Conservation (phyloP, 257 asterid species). For the Solanum tarapatanum region DNA sequence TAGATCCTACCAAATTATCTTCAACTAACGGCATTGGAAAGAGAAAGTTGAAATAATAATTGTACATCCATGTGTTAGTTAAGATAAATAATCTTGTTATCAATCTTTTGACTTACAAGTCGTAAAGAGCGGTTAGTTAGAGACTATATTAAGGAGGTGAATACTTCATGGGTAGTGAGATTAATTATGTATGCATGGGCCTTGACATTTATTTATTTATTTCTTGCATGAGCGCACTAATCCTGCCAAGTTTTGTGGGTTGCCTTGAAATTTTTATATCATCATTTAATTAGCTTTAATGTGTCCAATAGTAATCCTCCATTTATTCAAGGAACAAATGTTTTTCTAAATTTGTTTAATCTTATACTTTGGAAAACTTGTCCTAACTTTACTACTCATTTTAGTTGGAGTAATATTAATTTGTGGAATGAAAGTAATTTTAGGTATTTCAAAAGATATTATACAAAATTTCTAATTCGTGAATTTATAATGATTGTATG, state of each 20-base stretch:
- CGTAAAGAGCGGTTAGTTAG: not conserved
- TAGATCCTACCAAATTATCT: not conserved
- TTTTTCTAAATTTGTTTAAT: not conserved
- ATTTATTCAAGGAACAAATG: not conserved
- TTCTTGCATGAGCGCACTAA: not conserved
- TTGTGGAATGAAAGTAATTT: not conserved
- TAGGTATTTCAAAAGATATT: not conserved
- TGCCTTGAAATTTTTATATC: not conserved
- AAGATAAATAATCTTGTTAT: not conserved
- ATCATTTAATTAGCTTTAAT: not conserved
- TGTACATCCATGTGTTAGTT: not conserved
- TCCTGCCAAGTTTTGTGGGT: not conserved
- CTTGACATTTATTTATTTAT: not conserved
- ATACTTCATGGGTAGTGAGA: not conserved
- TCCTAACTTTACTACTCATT: not conserved
- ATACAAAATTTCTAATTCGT: not conserved
- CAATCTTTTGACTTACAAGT: not conserved
- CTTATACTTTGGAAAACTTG: not conserved
- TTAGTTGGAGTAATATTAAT: not conserved
- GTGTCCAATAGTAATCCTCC: not conserved
- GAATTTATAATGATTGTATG: not conserved
- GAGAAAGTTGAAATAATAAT: not conserved
- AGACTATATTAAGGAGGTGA: not conserved
- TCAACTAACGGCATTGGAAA: not conserved
- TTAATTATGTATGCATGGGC: not conserved